A percentile compares a stretch with the other conserved stretches of the same genome.
These are phyloP conservation scores for Taiozyma sp. DNA, from an alignment of 1,139 yeast genomes.

Conservation along the genomic window DNA sequence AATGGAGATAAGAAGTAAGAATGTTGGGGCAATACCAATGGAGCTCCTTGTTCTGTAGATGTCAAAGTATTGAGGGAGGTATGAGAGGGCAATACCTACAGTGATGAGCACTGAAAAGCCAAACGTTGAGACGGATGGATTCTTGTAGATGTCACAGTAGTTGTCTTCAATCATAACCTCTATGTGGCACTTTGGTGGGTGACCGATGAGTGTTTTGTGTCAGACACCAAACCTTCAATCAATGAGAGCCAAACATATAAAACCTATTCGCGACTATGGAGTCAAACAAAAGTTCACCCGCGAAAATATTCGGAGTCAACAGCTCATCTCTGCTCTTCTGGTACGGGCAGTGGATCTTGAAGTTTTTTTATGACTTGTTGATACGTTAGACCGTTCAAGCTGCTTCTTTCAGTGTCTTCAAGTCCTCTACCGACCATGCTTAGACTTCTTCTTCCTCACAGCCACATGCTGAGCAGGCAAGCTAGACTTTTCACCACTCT, in stretches of 20 bases:
- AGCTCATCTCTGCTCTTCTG: neutral
- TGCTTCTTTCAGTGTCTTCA: too few species aligned
- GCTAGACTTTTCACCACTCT: slow-evolving; percentile 28
- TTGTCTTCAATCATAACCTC: neutral
- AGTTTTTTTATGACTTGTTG: neutral
- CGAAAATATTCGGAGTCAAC: neutral
- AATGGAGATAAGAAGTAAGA: slow-evolving; percentile 64
- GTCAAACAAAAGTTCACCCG: neutral
- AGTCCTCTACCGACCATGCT: neutral
- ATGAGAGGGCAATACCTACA: slow-evolving; percentile 66
- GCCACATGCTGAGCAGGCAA: slow-evolving; percentile 13
- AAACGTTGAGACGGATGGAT: slow-evolving; percentile 17
- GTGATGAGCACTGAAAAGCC: slow-evolving; percentile 25
- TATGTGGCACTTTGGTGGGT: neutral
- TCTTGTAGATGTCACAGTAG: slow-evolving; percentile 15
- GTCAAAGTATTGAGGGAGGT: slow-evolving; percentile 69
- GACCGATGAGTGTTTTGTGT: neutral
- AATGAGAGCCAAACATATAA: too few species aligned
- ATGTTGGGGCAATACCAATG: slow-evolving; percentile 76
- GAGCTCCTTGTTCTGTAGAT: slow-evolving; percentile 56
- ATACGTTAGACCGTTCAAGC: neutral
- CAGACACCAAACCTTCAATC: neutral
- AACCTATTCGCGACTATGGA: too few species aligned
- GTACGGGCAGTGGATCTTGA: neutral
- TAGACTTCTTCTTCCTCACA: neutral